A percentile compares a stretch with the other conserved stretches of the same genome.
Conservation (phyloP, 2,329 filamentous ascomycete species). For the Pseudogymnoascus pannorum region DNA sequence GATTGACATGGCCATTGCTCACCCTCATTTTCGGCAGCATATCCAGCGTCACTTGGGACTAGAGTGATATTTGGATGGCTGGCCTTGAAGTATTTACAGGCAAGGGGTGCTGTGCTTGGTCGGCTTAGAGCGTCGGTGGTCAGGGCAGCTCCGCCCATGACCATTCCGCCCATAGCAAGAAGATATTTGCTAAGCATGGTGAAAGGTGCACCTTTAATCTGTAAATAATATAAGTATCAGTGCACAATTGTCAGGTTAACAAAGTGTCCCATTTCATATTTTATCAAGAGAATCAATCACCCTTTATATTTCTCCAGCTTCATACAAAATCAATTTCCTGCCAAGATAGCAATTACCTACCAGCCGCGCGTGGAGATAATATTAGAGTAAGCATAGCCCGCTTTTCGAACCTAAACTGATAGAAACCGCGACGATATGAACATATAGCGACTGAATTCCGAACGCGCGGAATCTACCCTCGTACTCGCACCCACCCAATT, state of each 20-base stretch:
- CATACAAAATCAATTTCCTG: neutral
- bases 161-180: neutral
- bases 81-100: constrained; percentile 13
- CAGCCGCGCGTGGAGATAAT: neutral
- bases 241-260: neutral
- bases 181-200: neutral
- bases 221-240: neutral
- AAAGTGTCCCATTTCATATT: neutral
- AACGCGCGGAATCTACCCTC: neutral
- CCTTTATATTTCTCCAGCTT: neutral
- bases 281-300: neutral
- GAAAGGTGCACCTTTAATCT: neutral
- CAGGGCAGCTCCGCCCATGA: neutral
- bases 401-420: neutral
- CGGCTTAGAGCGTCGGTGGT: neutral
- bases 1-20: neutral
- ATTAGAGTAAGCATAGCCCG: neutral
- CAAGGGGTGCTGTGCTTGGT: neutral
- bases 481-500: neutral
- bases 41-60: constrained; percentile 13
- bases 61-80: constrained; percentile 14
- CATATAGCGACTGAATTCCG: neutral
- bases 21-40: constrained; percentile 15
- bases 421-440: neutral
- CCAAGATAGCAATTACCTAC: neutral